Percentiles rank a stretch among this genome's conserved stretches.
These are phyloP conservation scores for Phytopythium mirpurense DNA, from an alignment of 352 stramenopile species.

Conservation along the genomic window DNA sequence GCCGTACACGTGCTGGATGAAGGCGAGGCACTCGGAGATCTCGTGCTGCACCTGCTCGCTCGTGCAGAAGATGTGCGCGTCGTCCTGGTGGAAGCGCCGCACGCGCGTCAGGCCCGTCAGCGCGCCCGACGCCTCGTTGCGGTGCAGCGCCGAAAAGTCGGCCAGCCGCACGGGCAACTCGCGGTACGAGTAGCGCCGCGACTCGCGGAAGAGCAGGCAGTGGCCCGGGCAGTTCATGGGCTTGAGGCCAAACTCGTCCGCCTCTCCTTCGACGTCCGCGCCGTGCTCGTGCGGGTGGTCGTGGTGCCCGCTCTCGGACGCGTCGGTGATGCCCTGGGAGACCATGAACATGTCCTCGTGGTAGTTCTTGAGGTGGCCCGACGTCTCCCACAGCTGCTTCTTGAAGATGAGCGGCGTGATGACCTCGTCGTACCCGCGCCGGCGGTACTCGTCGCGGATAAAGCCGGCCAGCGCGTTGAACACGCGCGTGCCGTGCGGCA, in stretches of 20 bases:
- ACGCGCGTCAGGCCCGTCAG: slow-evolving; percentile 96
- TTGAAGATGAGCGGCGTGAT: slow-evolving; percentile 98
- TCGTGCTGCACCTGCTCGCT: slow-evolving; percentile 94
- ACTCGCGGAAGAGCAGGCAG: slow-evolving; percentile 96
- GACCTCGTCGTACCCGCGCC: slow-evolving; percentile 93
- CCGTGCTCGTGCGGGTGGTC: slow-evolving; percentile 16
- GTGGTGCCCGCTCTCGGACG: slow-evolving; percentile 7
- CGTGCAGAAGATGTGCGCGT: slow-evolving; percentile 98
- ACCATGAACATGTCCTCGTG: slow-evolving; percentile 95
- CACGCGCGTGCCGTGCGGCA: slow-evolving; percentile 96
- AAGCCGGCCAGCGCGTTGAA: slow-evolving; percentile 96
- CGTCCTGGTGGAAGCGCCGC: slow-evolving; percentile 97
- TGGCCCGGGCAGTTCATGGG: slow-evolving; percentile 99
- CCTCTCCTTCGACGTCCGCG: slow-evolving; percentile 36
- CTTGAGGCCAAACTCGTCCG: slow-evolving; percentile 96
- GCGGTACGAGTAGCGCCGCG: slow-evolving; percentile 92
- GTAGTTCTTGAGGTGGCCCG: slow-evolving; percentile 97
- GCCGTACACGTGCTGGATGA: slow-evolving; percentile 93
- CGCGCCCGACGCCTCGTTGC: slow-evolving; percentile 94
- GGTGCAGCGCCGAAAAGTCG: slow-evolving; percentile 94
- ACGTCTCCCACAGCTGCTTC: slow-evolving; percentile 97
- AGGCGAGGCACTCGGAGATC: slow-evolving; percentile 91
- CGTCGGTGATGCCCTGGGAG: slow-evolving; percentile 49
- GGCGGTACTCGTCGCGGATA: slow-evolving; percentile 81
- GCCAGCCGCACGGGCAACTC: slow-evolving; percentile 93